phyloP scores from a whole-genome alignment of 2,329 filamentous ascomycete species.

The Trichophyton simii region DNA sequence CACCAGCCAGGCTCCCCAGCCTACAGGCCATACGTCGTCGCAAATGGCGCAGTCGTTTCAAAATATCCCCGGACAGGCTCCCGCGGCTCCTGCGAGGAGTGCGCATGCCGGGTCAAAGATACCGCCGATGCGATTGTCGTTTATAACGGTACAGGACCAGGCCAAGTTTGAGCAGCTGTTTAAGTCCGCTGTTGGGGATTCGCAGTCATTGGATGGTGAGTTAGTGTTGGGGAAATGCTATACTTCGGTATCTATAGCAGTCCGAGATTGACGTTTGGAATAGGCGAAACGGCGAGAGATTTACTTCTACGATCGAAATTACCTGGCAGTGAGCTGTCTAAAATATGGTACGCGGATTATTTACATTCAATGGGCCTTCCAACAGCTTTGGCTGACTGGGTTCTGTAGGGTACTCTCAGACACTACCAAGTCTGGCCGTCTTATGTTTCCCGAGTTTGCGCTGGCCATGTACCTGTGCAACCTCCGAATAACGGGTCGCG shows the following conservation, averaged over 20 bases:
- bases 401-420: slow-evolving; percentile 70
- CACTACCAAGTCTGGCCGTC: slow-evolving; percentile 88
- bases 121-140: slow-evolving; percentile 84
- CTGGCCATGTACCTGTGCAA: slow-evolving; percentile 98
- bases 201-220: slow-evolving; percentile 65
- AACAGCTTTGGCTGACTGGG: slow-evolving; percentile 2
- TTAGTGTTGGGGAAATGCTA: background rate
- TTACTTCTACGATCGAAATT: slow-evolving; percentile 78
- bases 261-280: background rate
- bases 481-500: slow-evolving; percentile 74
- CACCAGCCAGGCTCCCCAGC: background rate
- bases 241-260: background rate
- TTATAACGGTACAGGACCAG: slow-evolving; percentile 90
- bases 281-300: slow-evolving; percentile 74
- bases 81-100: slow-evolving; percentile 49
- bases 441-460: slow-evolving; percentile 95
- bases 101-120: slow-evolving; percentile 61
- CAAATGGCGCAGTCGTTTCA: slow-evolving; percentile 55
- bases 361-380: background rate
- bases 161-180: slow-evolving; percentile 96
- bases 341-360: slow-evolving; percentile 60
- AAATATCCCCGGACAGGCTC: slow-evolving; percentile 35
- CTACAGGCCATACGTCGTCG: slow-evolving; percentile 43
- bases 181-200: slow-evolving; percentile 81
- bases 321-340: slow-evolving; percentile 72